Conservation (phyloP, 1,284 basidiomycete species). For the Abortiporus biennis region DNA sequence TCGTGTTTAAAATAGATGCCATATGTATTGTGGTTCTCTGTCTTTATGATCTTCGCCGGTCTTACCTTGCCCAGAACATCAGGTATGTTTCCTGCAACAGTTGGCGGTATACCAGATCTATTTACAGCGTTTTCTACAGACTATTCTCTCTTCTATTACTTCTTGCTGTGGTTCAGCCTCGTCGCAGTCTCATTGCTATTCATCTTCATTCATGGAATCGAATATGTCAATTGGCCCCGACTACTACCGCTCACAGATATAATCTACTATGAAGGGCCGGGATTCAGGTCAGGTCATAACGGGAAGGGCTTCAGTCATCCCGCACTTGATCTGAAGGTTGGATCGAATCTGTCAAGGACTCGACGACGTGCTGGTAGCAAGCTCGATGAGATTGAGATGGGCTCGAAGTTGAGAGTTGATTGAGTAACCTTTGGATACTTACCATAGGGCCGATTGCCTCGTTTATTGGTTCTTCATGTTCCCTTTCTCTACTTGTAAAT, state of each 20-base stretch:
- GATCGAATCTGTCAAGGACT: constrained; percentile 27
- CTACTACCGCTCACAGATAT: constrained; percentile 81
- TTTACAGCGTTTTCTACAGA: constrained; percentile 33
- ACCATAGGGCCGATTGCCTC: too few species aligned
- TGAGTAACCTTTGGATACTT: too few species aligned
- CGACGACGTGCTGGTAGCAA: constrained; percentile 33
- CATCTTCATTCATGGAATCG: constrained; percentile 75
- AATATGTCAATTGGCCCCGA: constrained; percentile 94
- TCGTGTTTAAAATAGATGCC: too few species aligned
- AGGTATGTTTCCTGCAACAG: constrained; percentile 43
- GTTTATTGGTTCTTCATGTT: too few species aligned
- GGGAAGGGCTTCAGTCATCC: constrained; percentile 64
- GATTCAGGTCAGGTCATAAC: constrained; percentile 70
- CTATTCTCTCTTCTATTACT: constrained; percentile 78
- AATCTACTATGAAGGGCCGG: constrained; percentile 84
- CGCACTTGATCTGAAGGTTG: constrained; percentile 26
- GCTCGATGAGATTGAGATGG: constrained; percentile 52
- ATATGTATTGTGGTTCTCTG: constrained; percentile 72
- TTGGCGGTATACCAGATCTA: constrained; percentile 47
- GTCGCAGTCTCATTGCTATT: constrained; percentile 56
- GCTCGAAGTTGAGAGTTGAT: constrained; percentile 66
- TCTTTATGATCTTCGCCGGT: constrained; percentile 85
- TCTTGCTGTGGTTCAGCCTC: constrained; percentile 72
- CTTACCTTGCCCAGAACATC: constrained; percentile 79
- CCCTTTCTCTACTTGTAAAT: too few species aligned